These are phyloP conservation scores for Pichia cabralensis DNA, from an alignment of 805 yeast species.

Conservation along the genomic window DNA sequence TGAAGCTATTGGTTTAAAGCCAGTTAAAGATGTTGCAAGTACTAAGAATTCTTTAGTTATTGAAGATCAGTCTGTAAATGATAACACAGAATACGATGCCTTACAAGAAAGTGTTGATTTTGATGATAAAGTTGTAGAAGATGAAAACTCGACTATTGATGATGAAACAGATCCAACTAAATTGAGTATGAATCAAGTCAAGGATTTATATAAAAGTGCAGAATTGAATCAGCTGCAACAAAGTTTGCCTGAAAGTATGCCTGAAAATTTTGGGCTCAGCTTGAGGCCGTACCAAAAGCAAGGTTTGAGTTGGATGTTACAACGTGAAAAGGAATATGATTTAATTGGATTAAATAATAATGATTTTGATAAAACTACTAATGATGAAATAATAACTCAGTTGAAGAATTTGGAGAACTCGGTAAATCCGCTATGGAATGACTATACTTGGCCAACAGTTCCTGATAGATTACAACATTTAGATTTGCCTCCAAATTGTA, in stretches of 20 bases:
- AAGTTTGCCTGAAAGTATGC: constrained; percentile 54
- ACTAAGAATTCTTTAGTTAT: not conserved
- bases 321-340: constrained; percentile 58
- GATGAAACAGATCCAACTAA: not conserved
- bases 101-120: constrained; percentile 7
- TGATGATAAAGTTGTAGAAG: not conserved
- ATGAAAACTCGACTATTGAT: not conserved
- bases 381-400: constrained; percentile 15
- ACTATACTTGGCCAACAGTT: constrained; percentile 58
- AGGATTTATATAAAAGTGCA: constrained; percentile 63
- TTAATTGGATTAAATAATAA: constrained; percentile 27
- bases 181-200: constrained; percentile 50
- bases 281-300: constrained; percentile 74
- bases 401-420: constrained; percentile 32
- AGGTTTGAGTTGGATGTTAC: constrained; percentile 85
- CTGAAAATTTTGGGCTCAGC: constrained; percentile 42
- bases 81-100: constrained; percentile 13
- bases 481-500: not conserved
- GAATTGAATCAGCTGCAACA: constrained; percentile 36
- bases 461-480: constrained; percentile 7
- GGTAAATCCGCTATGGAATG: constrained; percentile 81
- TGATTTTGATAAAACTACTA: constrained; percentile 15
- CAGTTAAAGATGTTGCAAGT: constrained; percentile 1
- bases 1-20: constrained; percentile 7
- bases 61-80: constrained; percentile 48